Evolutionary conservation across 441 rosid species (phyloP).

Genomic region (Gossypium aridum): DNA sequence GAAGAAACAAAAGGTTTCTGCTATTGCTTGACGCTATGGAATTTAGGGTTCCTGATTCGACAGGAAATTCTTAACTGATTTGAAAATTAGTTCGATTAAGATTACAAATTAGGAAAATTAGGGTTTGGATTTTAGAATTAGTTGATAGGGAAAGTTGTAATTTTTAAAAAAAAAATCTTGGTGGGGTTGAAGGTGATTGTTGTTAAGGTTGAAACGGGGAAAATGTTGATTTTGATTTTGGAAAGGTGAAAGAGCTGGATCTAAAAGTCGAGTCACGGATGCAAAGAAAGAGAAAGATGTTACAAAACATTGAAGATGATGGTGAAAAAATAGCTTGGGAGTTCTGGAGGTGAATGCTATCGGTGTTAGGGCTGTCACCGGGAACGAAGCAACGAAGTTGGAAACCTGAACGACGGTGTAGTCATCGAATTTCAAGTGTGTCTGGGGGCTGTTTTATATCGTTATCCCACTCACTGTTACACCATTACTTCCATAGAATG

Average conservation of each 20-base stretch:
- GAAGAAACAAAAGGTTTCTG: slow-evolving; percentile 16
- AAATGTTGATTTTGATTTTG: background rate
- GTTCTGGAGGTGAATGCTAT: slow-evolving; percentile 70
- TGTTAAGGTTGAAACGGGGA: too few species aligned
- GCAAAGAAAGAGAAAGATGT: too few species aligned
- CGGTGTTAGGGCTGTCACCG: slow-evolving; percentile 56
- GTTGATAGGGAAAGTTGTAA: background rate
- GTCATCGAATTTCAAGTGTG: slow-evolving; percentile 57
- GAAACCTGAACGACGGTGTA: slow-evolving; percentile 43
- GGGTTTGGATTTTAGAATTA: background rate
- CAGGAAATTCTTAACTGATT: background rate
- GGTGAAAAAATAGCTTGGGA: slow-evolving; percentile 19
- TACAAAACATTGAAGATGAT: too few species aligned
- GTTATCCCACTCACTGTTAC: slow-evolving; percentile 52
- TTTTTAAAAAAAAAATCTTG: background rate
- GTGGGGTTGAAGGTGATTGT: too few species aligned
- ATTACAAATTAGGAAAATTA: too few species aligned
- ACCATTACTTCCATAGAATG: slow-evolving; percentile 47
- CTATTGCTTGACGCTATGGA: slow-evolving; percentile 52
- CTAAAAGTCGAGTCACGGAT: background rate
- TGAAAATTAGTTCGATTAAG: background rate
- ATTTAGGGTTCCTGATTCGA: slow-evolving; percentile 8
- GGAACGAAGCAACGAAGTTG: slow-evolving; percentile 44
- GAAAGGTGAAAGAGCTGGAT: background rate
- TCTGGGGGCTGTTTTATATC: slow-evolving; percentile 66